Conservation (phyloP, 495 filamentous ascomycete species). For the Aspergillus biplanus region DNA sequence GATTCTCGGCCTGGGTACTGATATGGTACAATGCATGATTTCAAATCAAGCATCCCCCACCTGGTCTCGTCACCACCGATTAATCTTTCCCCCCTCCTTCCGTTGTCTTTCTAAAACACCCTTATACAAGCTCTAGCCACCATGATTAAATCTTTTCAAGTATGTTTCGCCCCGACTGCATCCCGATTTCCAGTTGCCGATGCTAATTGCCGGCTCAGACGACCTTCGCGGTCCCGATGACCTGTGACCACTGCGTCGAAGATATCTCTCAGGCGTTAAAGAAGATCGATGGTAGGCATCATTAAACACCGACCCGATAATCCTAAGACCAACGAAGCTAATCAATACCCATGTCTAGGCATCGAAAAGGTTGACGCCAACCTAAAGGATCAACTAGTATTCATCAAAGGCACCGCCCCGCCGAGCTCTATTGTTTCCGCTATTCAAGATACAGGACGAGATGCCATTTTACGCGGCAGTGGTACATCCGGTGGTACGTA, state of each 20-base stretch:
- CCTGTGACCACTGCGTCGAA: slow-evolving; percentile 83
- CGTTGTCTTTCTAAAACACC: too few relatives aligned
- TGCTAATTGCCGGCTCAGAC: slow-evolving; percentile 56
- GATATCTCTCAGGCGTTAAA: slow-evolving; percentile 76
- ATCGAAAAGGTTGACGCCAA: slow-evolving; percentile 54
- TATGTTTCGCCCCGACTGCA: slow-evolving; percentile 26
- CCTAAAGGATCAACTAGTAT: slow-evolving; percentile 52
- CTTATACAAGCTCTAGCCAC: slow-evolving; percentile 17
- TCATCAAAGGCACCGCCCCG: slow-evolving; percentile 61
- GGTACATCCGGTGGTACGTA: slow-evolving; percentile 82
- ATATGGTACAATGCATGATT: too few relatives aligned
- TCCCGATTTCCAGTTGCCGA: not conserved
- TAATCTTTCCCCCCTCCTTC: too few relatives aligned
- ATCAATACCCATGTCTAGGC: slow-evolving; percentile 29
- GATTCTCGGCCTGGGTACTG: too few relatives aligned
- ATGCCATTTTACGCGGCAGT: slow-evolving; percentile 91
- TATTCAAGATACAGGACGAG: slow-evolving; percentile 86
- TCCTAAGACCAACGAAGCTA: slow-evolving; percentile 15
- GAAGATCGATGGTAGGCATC: slow-evolving; percentile 64
- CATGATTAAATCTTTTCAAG: slow-evolving; percentile 65
- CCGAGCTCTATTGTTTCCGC: slow-evolving; percentile 87
- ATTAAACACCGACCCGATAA: not conserved
- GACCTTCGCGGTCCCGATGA: slow-evolving; percentile 92
- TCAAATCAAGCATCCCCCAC: too few relatives aligned
- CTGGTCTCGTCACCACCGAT: too few relatives aligned